phyloP scores from a whole-genome alignment of 805 yeast species.

The Candida nemodendra region DNA sequence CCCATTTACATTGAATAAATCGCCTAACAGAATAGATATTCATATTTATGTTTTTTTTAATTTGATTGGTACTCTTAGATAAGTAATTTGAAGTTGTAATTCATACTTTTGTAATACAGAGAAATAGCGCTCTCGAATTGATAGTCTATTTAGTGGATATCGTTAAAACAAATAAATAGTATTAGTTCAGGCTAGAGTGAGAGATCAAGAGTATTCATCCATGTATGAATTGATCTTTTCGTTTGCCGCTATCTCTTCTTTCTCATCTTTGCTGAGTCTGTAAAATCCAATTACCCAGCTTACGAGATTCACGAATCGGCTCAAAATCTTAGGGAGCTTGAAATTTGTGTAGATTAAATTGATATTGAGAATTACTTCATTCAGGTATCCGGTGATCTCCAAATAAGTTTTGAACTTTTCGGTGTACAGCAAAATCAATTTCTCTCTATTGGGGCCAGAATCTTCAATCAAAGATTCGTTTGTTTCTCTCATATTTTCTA shows the following conservation, averaged over 20 bases:
- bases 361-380: conserved; percentile 31
- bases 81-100: no score
- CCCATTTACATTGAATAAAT: no score
- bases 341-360: conserved; percentile 23
- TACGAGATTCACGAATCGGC: conserved; percentile 22
- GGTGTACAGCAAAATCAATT: conserved; percentile 22
- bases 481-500: not conserved
- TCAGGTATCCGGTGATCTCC: conserved; percentile 31
- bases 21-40: no score
- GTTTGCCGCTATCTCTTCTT: conserved; percentile 16
- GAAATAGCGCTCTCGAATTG: no score
- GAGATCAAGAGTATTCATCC: no score
- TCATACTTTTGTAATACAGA: no score
- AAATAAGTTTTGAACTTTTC: conserved; percentile 25
- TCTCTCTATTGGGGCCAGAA: conserved; percentile 12
- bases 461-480: conserved; percentile 1
- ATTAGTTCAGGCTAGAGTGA: no score
- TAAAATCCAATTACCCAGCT: conserved; percentile 32
- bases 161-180: no score
- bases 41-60: no score
- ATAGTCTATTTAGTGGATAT: no score
- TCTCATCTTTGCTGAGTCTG: conserved; percentile 28
- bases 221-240: conserved; percentile 7
- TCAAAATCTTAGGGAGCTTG: conserved; percentile 22
- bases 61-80: no score